These are phyloP conservation scores for Lyophyllum shimeji DNA, from an alignment of 768 basidiomycete species.

Conservation along the genomic window DNA sequence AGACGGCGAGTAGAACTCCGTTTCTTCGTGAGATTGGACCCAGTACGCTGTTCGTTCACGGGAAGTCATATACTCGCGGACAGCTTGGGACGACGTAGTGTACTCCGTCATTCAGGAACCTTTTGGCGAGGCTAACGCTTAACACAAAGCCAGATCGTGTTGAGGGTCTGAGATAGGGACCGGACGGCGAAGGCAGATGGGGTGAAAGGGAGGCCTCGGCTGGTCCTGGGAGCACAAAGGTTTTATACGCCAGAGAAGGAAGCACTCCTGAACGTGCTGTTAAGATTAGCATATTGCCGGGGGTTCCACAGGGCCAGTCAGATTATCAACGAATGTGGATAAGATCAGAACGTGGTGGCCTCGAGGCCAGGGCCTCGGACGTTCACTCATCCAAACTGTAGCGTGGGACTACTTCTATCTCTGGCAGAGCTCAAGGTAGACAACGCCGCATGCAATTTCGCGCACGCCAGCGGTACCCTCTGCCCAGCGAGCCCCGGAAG, in stretches of 20 bases:
- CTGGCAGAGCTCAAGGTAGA: not conserved
- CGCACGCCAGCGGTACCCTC: not conserved
- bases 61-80: conserved; percentile 56
- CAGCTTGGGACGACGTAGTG: conserved; percentile 55
- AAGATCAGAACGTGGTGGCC: conserved; percentile 52
- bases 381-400: conserved; percentile 16
- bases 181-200: conserved; percentile 18
- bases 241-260: conserved; percentile 33
- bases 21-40: conserved; percentile 47
- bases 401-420: conserved; percentile 12
- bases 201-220: conserved; percentile 24
- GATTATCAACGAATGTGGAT: conserved; percentile 35
- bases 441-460: not conserved
- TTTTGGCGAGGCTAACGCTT: conserved; percentile 4
- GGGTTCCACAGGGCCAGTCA: conserved; percentile 29
- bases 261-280: conserved; percentile 16
- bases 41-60: conserved; percentile 65
- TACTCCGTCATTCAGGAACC: conserved; percentile 59
- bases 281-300: conserved; percentile 34
- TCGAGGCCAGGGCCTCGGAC: conserved; percentile 33
- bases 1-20: conserved; percentile 56
- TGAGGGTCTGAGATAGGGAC: conserved; percentile 3
- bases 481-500: not conserved
- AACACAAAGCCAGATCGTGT: conserved; percentile 14
- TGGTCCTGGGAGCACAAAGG: conserved; percentile 24